These are phyloP conservation scores for Salvia sclarea DNA, from an alignment of 305 asterid genomes.

Conservation along the genomic window DNA sequence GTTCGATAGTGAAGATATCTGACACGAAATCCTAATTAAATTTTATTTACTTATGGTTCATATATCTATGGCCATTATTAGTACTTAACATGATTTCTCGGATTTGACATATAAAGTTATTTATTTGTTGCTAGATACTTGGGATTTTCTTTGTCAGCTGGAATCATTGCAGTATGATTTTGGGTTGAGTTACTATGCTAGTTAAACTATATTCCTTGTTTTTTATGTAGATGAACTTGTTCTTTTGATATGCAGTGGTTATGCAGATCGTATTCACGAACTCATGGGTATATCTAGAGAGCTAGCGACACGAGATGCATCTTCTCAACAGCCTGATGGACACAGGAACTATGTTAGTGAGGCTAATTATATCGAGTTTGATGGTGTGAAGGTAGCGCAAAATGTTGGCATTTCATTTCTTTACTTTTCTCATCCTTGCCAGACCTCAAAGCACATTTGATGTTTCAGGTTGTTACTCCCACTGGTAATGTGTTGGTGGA, in stretches of 20 bases:
- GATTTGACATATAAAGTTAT: not conserved
- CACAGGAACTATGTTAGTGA: slow-evolving; percentile 84
- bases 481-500: slow-evolving; percentile 94
- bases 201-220: slow-evolving; percentile 15
- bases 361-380: slow-evolving; percentile 94
- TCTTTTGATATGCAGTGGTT: slow-evolving; percentile 72
- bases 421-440: slow-evolving; percentile 21
- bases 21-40: slow-evolving; percentile 10
- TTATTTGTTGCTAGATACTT: slow-evolving; percentile 13
- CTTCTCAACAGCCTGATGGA: slow-evolving; percentile 76
- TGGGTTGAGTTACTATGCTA: slow-evolving; percentile 6
- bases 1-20: slow-evolving; percentile 14
- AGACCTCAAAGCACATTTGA: slow-evolving; percentile 26
- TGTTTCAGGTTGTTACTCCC: slow-evolving; percentile 93
- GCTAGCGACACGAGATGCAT: slow-evolving; percentile 62
- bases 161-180: not conserved
- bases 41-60: not conserved
- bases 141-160: slow-evolving; percentile 19
- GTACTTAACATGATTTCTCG: not conserved
- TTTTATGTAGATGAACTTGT: slow-evolving; percentile 25
- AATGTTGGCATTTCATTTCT: slow-evolving; percentile 31
- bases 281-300: slow-evolving; percentile 89
- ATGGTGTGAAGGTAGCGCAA: slow-evolving; percentile 75
- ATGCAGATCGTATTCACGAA: slow-evolving; percentile 98
- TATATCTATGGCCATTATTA: slow-evolving; percentile 15